Evolutionary conservation across 2,329 filamentous ascomycete genomes (phyloP), one percentile per base, ranked within the genome.

Genomic region (Ramularia endophylla): DNA sequence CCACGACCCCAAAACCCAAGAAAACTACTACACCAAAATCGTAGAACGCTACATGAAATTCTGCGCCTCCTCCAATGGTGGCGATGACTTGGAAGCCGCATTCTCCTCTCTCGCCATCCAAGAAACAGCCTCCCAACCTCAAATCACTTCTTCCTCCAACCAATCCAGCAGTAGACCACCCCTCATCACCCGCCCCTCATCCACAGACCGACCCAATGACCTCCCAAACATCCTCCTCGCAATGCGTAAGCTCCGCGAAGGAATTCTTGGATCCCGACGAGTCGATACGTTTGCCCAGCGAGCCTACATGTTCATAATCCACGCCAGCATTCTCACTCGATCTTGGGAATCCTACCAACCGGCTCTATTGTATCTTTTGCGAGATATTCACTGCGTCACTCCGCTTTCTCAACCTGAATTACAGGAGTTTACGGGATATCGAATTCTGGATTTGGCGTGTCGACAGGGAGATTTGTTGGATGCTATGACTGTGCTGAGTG

Each of bases 261-360:
- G 83, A 17, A 82, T 97, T 35, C 78, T 94, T 2, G 86, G 86
- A 9, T 81, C 85, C 7, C 78, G 80, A 39, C 80, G 89, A 15
- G 70, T 74, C 27, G 85, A 95, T 59, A 72, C 78, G 38, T 98
- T 98, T 64, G 82, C 90, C 1, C 80, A 85, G n/a, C 81, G 88
- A 53, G 86, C 82, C 12, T 95, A 97, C 65, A 80, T 94, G 48
- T 97, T 97, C 71, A 87, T 86, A 56, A 86, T 94, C 55, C 83
- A 89, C 40, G 74, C 89, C 18, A 81, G 85, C 17, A 82, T 98
- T 48, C 76, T 95, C 25, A 80, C 84, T 43, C 80, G 81, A 50
- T 83, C 94, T 54, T 85, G 83, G 53, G 87, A 94, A 53, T 88
- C 88, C 1, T 98, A 97, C 63, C 83, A 90, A 50, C 87, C 90